phyloP scores from a whole-genome alignment of 2,329 filamentous ascomycete genomes.

The Arthrinium puccinioides region DNA sequence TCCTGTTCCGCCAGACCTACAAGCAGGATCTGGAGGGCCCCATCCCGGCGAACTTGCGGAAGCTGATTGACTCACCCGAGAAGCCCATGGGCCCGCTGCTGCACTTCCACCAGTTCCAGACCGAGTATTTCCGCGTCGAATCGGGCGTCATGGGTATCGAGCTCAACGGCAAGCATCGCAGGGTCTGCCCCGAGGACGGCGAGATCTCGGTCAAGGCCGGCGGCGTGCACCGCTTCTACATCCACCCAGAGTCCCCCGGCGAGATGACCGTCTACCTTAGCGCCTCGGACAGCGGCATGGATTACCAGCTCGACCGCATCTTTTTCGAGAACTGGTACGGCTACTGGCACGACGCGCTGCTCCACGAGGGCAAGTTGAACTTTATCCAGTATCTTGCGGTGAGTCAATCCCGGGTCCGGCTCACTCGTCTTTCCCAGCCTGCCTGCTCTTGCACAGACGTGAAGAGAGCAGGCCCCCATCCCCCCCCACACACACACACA shows the following conservation, averaged over 20 bases:
- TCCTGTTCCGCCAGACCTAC: constrained; percentile 18
- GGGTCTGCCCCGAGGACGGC: constrained; percentile 18
- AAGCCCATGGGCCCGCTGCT: constrained; percentile 16
- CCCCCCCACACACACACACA: too few species aligned
- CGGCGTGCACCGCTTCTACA: constrained; percentile 15
- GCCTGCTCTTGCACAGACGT: not conserved
- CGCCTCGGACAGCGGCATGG: constrained; percentile 15
- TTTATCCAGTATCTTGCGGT: constrained; percentile 25
- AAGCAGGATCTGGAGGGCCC: constrained; percentile 7
- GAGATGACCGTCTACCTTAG: constrained; percentile 15
- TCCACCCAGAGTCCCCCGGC: constrained; percentile 10
- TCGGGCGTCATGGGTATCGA: constrained; percentile 20
- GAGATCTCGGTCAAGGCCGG: constrained; percentile 19
- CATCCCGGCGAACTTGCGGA: constrained; percentile 8
- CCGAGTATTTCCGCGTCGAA: constrained; percentile 21
- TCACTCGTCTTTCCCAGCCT: too few species aligned
- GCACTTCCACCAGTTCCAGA: constrained; percentile 25
- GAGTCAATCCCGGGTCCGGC: too few species aligned
- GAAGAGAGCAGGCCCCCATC: too few species aligned
- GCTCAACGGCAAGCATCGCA: constrained; percentile 14
- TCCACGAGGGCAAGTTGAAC: constrained; percentile 17
- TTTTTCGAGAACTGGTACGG: constrained; percentile 32
- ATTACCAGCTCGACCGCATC: constrained; percentile 22
- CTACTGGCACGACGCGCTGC: constrained; percentile 21
- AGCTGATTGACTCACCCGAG: constrained; percentile 10